These are phyloP conservation scores for Theobroma cacao DNA, from an alignment of 345 rosid genomes.

Conservation along the genomic window DNA sequence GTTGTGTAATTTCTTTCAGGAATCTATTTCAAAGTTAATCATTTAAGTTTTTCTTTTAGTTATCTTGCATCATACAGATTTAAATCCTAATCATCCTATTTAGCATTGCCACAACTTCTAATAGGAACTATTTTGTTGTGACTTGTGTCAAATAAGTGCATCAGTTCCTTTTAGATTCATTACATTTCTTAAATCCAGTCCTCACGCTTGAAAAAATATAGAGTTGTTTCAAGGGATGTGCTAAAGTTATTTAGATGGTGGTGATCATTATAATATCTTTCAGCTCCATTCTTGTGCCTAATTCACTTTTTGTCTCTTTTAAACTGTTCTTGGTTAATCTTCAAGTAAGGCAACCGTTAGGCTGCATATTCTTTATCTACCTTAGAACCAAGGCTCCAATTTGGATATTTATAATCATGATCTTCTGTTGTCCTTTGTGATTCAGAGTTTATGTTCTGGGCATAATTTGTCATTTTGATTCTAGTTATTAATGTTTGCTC, in stretches of 20 bases:
- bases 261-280: neutral
- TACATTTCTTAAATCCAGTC: neutral
- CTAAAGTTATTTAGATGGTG: neutral
- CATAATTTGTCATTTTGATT: neutral
- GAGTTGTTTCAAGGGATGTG: neutral
- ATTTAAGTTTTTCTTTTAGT: neutral
- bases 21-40: neutral
- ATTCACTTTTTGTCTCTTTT: neutral
- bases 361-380: neutral
- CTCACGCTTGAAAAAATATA: neutral
- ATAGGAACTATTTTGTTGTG: neutral
- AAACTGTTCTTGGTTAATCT: neutral
- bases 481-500: neutral
- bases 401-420: neutral
- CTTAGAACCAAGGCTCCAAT: neutral
- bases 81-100: neutral
- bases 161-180: neutral
- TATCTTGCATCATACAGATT: neutral
- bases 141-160: neutral
- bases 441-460: neutral
- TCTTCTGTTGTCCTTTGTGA: neutral
- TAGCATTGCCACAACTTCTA: neutral
- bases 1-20: neutral
- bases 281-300: neutral
- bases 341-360: neutral